phyloP scores from a whole-genome alignment of 441 rosid species.

The Bruguiera hainesii region DNA sequence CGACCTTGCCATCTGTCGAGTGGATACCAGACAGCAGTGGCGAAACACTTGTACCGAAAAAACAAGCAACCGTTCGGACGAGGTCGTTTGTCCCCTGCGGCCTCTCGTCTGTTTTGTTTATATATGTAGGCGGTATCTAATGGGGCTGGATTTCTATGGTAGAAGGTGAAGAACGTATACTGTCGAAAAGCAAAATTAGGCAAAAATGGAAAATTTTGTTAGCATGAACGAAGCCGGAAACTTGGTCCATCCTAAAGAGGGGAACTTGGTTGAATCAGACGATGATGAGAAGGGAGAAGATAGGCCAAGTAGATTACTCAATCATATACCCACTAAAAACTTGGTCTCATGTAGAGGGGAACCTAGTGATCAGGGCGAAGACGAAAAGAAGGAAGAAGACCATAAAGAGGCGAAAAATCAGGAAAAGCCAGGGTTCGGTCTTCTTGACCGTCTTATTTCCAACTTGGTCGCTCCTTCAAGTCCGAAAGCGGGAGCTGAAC shows the following conservation, averaged over 20 bases:
- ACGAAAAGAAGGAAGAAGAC: slow-evolving; percentile 9
- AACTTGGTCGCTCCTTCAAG: slow-evolving; percentile 35
- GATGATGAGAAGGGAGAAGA: slow-evolving; percentile 14
- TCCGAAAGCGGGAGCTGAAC: slow-evolving; percentile 19
- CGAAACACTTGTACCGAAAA: no score
- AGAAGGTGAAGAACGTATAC: no score
- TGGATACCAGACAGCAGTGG: no score
- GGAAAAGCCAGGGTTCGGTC: slow-evolving; percentile 32
- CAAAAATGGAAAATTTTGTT: slow-evolving; percentile 48
- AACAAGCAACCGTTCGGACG: no score
- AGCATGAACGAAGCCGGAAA: slow-evolving; percentile 41
- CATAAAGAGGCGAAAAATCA: slow-evolving; percentile 11
- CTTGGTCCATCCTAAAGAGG: slow-evolving; percentile 8
- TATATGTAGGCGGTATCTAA: neutral
- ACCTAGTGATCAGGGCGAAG: slow-evolving; percentile 17
- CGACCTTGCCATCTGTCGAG: no score
- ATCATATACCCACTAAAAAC: slow-evolving; percentile 25
- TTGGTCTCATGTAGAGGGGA: slow-evolving; percentile 14
- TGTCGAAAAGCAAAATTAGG: neutral
- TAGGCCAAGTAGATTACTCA: slow-evolving; percentile 29
- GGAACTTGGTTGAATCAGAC: slow-evolving; percentile 17
- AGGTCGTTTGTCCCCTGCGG: neutral
- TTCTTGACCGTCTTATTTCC: slow-evolving; percentile 32
- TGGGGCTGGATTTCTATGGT: no score
- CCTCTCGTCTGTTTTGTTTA: neutral